Percentiles rank a stretch among this genome's conserved stretches.
phyloP scores from a whole-genome alignment of 257 asterid species.

The Przewalskia tangutica region DNA sequence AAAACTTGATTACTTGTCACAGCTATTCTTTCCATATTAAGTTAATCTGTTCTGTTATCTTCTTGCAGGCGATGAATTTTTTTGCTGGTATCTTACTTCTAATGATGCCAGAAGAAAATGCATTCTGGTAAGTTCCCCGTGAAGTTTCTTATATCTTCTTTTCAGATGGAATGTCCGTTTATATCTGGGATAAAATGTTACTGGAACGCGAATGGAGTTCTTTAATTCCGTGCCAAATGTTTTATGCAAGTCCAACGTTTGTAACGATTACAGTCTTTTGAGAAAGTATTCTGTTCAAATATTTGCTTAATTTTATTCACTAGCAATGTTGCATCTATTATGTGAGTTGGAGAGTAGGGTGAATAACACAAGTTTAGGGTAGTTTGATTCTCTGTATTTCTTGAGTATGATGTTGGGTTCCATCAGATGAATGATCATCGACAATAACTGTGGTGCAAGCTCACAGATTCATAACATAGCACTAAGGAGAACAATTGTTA shows the following conservation, averaged over 20 bases:
- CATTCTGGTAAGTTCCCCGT: constrained; percentile 70
- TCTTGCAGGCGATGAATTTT: constrained; percentile 87
- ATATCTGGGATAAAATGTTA: neutral
- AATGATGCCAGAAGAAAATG: constrained; percentile 98
- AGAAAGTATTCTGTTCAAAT: neutral
- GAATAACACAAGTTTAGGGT: neutral
- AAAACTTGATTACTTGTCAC: neutral
- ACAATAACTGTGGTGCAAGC: neutral
- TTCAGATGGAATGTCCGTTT: neutral
- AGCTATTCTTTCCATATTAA: neutral
- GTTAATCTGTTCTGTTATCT: neutral
- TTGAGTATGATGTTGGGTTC: neutral
- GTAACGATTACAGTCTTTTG: neutral
- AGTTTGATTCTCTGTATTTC: neutral
- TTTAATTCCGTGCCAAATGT: neutral
- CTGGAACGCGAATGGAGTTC: neutral
- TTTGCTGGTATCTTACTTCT: constrained; percentile 88
- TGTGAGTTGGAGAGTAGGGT: neutral
- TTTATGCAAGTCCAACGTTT: neutral
- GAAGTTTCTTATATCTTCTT: neutral
- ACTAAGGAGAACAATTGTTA: neutral
- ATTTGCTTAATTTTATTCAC: neutral
- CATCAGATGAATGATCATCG: neutral
- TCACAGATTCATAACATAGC: neutral
- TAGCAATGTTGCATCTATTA: neutral